These are phyloP conservation scores for Drechslerella stenobrocha DNA, from an alignment of 2,329 filamentous ascomycete species.

Conservation along the genomic window DNA sequence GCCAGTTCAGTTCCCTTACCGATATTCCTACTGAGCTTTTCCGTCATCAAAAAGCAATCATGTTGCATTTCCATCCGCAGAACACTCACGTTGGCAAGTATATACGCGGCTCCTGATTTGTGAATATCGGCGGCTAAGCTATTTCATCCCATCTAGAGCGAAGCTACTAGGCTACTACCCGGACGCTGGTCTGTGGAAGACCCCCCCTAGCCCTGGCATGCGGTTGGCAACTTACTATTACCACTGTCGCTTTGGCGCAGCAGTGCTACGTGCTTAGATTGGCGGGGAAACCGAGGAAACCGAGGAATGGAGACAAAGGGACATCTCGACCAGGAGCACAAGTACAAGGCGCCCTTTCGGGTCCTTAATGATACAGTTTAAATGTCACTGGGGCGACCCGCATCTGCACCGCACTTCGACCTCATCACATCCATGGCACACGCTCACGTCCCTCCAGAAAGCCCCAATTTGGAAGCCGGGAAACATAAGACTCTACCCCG, in stretches of 20 bases:
- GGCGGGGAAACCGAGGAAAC: no score
- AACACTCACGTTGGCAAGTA: slow-evolving; percentile 30
- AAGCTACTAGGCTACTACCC: slow-evolving; percentile 36
- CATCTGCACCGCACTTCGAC: slow-evolving; percentile 15
- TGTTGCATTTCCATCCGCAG: slow-evolving; percentile 29
- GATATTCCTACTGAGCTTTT: no score
- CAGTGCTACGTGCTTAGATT: no score
- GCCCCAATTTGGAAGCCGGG: slow-evolving; percentile 36
- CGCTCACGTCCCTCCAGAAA: slow-evolving; percentile 14
- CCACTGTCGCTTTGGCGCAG: no score
- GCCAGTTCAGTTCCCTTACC: slow-evolving; percentile 45
- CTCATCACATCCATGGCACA: slow-evolving; percentile 38
- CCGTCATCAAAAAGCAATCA: slow-evolving; percentile 30
- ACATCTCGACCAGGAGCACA: slow-evolving; percentile 27
- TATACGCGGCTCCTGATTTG: slow-evolving; percentile 27
- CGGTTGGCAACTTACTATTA: no score
- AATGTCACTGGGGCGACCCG: slow-evolving; percentile 1
- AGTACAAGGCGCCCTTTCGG: slow-evolving; percentile 12
- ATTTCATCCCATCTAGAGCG: slow-evolving; percentile 43
- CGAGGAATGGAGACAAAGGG: slow-evolving; percentile 11
- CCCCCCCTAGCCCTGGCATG: no score
- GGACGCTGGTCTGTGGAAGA: background rate
- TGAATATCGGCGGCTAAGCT: slow-evolving; percentile 35
- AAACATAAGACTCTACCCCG: slow-evolving; percentile 16
- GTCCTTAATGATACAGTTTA: slow-evolving; percentile 24